Evolutionary conservation across 2,329 filamentous ascomycete genomes (phyloP).

Genomic region (Arachnomyces sp.): DNA sequence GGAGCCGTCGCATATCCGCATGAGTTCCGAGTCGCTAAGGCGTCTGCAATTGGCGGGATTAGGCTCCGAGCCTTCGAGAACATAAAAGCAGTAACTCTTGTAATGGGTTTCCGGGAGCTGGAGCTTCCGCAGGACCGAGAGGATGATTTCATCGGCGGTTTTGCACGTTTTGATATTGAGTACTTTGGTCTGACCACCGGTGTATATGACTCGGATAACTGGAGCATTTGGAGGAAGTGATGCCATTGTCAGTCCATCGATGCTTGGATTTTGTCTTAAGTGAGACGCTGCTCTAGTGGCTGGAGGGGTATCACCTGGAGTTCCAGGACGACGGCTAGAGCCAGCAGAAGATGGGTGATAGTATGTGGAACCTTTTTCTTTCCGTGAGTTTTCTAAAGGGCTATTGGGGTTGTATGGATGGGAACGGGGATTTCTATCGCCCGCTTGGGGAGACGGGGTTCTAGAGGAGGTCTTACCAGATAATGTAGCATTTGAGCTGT

Average conservation of each 20-base stretch:
- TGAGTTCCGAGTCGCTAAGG: constrained; percentile 76
- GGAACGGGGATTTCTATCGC: constrained; percentile 41
- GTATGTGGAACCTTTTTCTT: constrained; percentile 45
- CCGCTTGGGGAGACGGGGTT: constrained; percentile 60
- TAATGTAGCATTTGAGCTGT: constrained; percentile 30
- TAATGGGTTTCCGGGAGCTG: constrained; percentile 82
- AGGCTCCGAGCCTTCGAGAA: constrained; percentile 75
- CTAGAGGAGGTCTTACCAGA: constrained; percentile 52
- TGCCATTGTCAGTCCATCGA: constrained; percentile 79
- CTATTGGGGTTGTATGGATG: constrained; percentile 55
- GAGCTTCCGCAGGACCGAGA: constrained; percentile 80
- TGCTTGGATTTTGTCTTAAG: constrained; percentile 70
- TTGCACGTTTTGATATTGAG: constrained; percentile 88
- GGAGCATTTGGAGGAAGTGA: constrained; percentile 77
- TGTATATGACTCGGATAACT: constrained; percentile 87
- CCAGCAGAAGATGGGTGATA: constrained; percentile 46
- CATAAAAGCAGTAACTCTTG: constrained; percentile 94
- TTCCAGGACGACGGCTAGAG: constrained; percentile 49
- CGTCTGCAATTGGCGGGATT: constrained; percentile 73
- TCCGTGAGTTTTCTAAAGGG: constrained; percentile 46
- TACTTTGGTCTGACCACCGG: constrained; percentile 82
- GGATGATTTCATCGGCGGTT: constrained; percentile 85
- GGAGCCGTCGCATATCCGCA: constrained; percentile 82
- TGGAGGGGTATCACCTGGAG: constrained; percentile 56
- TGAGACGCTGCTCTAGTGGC: constrained; percentile 59